These are phyloP conservation scores for Cyphellophora attinorum DNA, from an alignment of 2,329 filamentous ascomycete genomes.

Conservation along the genomic window DNA sequence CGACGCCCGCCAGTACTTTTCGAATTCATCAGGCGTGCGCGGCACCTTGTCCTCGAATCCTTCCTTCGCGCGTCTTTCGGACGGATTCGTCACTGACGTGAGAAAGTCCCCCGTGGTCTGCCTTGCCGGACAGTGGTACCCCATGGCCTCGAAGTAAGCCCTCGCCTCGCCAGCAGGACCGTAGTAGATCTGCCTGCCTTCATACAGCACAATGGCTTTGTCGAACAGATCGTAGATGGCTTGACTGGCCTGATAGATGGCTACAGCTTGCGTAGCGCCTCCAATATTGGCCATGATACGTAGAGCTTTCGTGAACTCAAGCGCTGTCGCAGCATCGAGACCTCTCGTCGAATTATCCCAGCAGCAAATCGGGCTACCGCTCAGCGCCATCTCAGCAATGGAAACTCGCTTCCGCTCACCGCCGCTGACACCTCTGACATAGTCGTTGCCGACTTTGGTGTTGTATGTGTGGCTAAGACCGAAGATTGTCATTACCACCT, in stretches of 20 bases:
- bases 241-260: slow-evolving; percentile 48
- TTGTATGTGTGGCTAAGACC: slow-evolving; percentile 42
- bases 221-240: slow-evolving; percentile 56
- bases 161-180: slow-evolving; percentile 53
- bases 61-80: slow-evolving; percentile 44
- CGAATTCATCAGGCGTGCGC: slow-evolving; percentile 60
- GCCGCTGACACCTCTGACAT: slow-evolving; percentile 52
- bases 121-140: slow-evolving; percentile 57
- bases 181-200: slow-evolving; percentile 69
- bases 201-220: slow-evolving; percentile 63
- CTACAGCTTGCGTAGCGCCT: slow-evolving; percentile 41
- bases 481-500: slow-evolving; percentile 35
- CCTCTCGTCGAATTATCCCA: slow-evolving; percentile 41
- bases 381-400: slow-evolving; percentile 53
- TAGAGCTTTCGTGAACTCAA: slow-evolving; percentile 48
- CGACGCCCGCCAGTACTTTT: neutral
- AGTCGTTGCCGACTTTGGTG: slow-evolving; percentile 61
- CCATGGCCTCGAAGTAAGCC: slow-evolving; percentile 57
- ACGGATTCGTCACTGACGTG: slow-evolving; percentile 57
- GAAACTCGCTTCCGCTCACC: slow-evolving; percentile 53
- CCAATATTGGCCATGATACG: slow-evolving; percentile 39
- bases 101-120: slow-evolving; percentile 63
- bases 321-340: slow-evolving; percentile 45
- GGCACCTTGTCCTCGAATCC: slow-evolving; percentile 56
- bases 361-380: slow-evolving; percentile 34